phyloP scores from a whole-genome alignment of 352 stramenopile genomes.

The Phytophthora chlamydospora region DNA sequence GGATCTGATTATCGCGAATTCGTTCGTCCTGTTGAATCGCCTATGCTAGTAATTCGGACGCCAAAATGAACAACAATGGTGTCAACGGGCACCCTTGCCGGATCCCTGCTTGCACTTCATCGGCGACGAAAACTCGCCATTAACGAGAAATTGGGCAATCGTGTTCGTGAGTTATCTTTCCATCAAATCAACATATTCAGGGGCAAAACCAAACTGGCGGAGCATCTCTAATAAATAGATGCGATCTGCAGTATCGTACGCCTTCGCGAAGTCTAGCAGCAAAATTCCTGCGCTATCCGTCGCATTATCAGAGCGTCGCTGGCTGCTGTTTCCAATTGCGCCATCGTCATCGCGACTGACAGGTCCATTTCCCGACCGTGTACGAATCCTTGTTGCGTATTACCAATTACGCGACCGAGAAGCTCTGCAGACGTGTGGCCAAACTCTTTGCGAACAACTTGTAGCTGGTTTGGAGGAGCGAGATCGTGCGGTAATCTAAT shows the following conservation, averaged over 20 bases:
- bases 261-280: constrained; percentile 8
- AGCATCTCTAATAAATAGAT: not conserved
- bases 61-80: constrained; percentile 5
- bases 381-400: constrained; percentile 12
- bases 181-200: constrained; percentile 1
- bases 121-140: not conserved
- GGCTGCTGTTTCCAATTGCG: not conserved
- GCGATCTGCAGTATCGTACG: constrained; percentile 5
- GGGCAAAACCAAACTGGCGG: not conserved
- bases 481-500: not conserved
- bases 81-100: not conserved
- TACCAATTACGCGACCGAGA: not conserved
- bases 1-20: not conserved
- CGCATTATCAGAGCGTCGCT: not conserved
- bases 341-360: constrained; percentile 3
- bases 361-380: constrained; percentile 2
- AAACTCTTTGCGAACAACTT: constrained; percentile 4
- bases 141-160: no score
- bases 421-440: not conserved
- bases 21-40: not conserved
- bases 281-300: not conserved
- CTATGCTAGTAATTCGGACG: not conserved
- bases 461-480: constrained; percentile 8
- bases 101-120: not conserved
- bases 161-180: not conserved